phyloP scores from a whole-genome alignment of 768 basidiomycete genomes.

The Suillus subaureus region DNA sequence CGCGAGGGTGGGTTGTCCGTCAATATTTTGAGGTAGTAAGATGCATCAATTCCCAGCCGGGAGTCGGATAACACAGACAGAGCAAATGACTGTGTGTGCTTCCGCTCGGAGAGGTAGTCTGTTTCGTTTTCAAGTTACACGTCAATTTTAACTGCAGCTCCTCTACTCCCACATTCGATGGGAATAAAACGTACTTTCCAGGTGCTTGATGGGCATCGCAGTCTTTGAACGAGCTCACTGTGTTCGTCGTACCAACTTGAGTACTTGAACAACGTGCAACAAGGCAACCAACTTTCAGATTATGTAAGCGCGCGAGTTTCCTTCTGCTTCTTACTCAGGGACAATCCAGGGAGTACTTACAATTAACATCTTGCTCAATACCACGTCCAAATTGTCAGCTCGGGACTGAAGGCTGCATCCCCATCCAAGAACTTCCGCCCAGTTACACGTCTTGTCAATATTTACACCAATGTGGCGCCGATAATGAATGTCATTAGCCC shows the following conservation, averaged over 20 bases:
- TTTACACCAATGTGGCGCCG: conserved; percentile 1
- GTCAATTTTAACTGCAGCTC: conserved; percentile 8
- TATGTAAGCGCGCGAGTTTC: conserved; percentile 26
- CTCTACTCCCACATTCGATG: not conserved
- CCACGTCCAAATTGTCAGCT: not conserved
- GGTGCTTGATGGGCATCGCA: conserved; percentile 79
- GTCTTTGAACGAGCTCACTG: conserved; percentile 15
- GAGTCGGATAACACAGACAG: conserved; percentile 85
- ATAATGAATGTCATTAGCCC: not conserved
- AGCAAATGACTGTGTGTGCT: conserved; percentile 81
- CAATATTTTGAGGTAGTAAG: conserved; percentile 82
- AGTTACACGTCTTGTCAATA: not conserved
- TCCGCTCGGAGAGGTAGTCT: conserved; percentile 88
- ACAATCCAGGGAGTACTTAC: not conserved
- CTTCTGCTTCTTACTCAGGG: not conserved
- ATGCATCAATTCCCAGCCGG: conserved; percentile 95
- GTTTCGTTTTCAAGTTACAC: conserved; percentile 10
- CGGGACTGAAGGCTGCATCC: not conserved
- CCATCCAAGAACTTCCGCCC: too few species aligned
- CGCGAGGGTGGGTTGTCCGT: conserved; percentile 75
- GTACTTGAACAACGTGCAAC: conserved; percentile 24
- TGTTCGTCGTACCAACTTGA: conserved; percentile 7
- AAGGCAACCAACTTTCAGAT: conserved; percentile 20
- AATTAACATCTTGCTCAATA: conserved; percentile 15
- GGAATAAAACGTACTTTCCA: conserved; percentile 62